A percentile compares a stretch with the other conserved stretches of the same genome.
These are phyloP conservation scores for Plantago elongata DNA, from an alignment of 257 asterid genomes.

Conservation along the genomic window DNA sequence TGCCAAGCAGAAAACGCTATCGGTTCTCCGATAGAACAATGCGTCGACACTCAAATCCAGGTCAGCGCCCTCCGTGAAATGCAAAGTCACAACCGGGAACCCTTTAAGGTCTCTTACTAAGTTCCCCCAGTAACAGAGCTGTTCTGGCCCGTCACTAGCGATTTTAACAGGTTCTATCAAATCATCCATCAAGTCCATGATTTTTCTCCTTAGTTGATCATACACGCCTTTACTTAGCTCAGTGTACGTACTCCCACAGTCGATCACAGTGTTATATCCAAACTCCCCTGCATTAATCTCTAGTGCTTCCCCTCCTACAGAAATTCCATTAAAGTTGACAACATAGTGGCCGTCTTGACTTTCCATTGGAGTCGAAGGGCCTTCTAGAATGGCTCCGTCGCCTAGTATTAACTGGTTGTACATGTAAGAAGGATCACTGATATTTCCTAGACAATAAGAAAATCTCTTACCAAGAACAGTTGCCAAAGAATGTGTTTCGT, in stretches of 20 bases:
- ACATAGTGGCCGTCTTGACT: background rate
- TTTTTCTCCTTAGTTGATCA: background rate
- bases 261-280: conserved; percentile 5
- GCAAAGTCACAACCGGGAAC: background rate
- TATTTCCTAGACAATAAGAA: conserved; percentile 27
- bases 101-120: conserved; percentile 11
- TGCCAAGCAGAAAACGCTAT: background rate
- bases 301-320: conserved; percentile 1
- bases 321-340: conserved; percentile 23
- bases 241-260: background rate
- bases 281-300: background rate
- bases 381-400: conserved; percentile 20
- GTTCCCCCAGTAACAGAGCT: background rate
- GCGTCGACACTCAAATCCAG: conserved; percentile 6
- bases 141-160: background rate
- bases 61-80: background rate
- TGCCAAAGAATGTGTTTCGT: conserved; percentile 12
- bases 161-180: background rate
- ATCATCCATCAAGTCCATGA: background rate
- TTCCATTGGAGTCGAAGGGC: conserved; percentile 18
- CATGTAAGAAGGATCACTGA: conserved; percentile 25
- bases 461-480: conserved; percentile 19
- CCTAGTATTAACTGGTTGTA: conserved; percentile 24
- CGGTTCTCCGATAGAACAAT: background rate
- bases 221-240: background rate